Evolutionary conservation across 306 rosid species (phyloP).

Genomic region (Rosa multiflora): DNA sequence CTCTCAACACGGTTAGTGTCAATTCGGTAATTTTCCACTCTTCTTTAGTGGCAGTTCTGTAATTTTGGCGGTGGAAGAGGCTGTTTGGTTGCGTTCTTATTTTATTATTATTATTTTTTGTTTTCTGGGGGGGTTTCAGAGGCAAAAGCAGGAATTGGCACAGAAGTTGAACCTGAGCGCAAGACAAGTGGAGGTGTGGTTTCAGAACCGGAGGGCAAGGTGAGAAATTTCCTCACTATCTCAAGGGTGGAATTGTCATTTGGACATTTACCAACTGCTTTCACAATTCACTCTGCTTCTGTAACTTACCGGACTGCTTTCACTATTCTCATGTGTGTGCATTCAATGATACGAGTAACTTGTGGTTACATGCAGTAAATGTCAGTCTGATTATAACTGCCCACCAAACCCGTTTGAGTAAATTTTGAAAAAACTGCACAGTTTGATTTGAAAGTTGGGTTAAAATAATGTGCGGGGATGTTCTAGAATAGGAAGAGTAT

Average conservation of each 20-base stretch:
- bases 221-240: slow-evolving; percentile 24
- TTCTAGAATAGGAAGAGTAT: not conserved
- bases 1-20: slow-evolving; percentile 76
- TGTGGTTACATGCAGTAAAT: slow-evolving; percentile 21
- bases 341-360: slow-evolving; percentile 27
- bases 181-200: slow-evolving; percentile 99
- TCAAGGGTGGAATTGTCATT: slow-evolving; percentile 25
- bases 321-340: slow-evolving; percentile 13
- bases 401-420: not conserved
- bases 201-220: slow-evolving; percentile 96
- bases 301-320: too few relatives aligned
- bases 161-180: slow-evolving; percentile 74
- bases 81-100: not conserved
- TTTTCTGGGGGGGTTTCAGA: slow-evolving; percentile 36
- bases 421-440: not conserved
- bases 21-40: not conserved
- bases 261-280: too few relatives aligned
- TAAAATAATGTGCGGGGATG: not conserved
- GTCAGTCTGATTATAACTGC: slow-evolving; percentile 13
- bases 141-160: slow-evolving; percentile 89
- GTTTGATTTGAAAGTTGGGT: not conserved
- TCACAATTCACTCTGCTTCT: too few relatives aligned
- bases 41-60: slow-evolving; percentile 14
- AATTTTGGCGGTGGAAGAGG: not conserved
- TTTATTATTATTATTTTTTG: not conserved